Percentiles rank a stretch among this genome's conserved stretches.
Evolutionary conservation across 805 yeast species (phyloP).

Genomic region (Cyberlindnera saturnus): DNA sequence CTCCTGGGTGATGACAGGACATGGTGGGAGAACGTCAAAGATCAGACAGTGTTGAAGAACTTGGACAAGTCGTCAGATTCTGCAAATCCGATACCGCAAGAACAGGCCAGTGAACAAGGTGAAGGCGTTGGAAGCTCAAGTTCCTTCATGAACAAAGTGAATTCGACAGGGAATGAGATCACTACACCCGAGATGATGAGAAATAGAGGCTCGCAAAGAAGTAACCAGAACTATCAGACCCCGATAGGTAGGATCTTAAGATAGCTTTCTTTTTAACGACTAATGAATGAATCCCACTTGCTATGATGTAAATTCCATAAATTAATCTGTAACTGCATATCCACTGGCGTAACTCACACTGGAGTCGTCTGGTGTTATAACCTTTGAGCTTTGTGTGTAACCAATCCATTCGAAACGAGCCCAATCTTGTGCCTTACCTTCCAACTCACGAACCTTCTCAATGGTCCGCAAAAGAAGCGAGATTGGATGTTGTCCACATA

Average conservation of each 20-base stretch:
- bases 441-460: constrained; percentile 29
- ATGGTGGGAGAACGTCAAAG: constrained; percentile 10
- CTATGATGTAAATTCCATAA: neutral
- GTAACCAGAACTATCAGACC: constrained; percentile 17
- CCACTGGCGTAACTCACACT: constrained; percentile 94
- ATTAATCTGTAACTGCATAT: constrained; percentile 26
- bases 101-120: neutral
- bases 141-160: neutral
- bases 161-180: constrained; percentile 7
- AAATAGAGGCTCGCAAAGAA: constrained; percentile 14
- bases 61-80: constrained; percentile 4
- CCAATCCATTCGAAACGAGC: constrained; percentile 62
- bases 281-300: neutral
- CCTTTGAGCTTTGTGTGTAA: constrained; percentile 71
- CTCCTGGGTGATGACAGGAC: constrained; percentile 18
- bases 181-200: constrained; percentile 22
- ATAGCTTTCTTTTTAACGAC: neutral
- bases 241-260: constrained; percentile 20
- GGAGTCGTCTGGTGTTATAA: constrained; percentile 43
- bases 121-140: neutral
- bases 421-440: constrained; percentile 11
- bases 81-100: neutral
- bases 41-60: constrained; percentile 12
- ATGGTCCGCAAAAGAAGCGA: constrained; percentile 52
- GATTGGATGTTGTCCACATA: constrained; percentile 88